A percentile compares a stretch with the other conserved stretches of the same genome.
phyloP scores from a whole-genome alignment of 306 rosid genomes.

The Macrotyloma uniflorum region DNA sequence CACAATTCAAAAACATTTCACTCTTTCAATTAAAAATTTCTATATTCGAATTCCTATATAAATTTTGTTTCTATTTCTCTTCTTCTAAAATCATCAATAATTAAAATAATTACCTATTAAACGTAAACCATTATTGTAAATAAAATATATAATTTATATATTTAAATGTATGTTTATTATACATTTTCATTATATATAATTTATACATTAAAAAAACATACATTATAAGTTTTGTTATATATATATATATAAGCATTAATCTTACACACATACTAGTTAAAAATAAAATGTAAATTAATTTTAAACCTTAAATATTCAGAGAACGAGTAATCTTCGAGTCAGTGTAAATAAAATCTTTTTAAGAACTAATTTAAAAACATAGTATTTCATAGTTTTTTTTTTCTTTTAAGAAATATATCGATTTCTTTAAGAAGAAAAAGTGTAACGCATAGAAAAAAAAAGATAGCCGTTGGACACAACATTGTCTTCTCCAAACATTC shows the following conservation, averaged over 20 bases:
- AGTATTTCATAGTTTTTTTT: not conserved
- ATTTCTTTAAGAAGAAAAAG: not conserved
- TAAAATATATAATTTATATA: not conserved
- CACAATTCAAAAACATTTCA: too few species aligned
- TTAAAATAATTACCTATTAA: too few species aligned
- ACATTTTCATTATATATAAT: too few species aligned
- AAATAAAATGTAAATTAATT: not conserved
- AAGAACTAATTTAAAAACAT: not conserved
- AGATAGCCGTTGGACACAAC: constrained; percentile 15
- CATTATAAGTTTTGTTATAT: too few species aligned
- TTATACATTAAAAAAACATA: too few species aligned
- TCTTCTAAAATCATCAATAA: too few species aligned
- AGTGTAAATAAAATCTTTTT: too few species aligned
- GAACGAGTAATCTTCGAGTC: not conserved
- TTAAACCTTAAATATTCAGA: not conserved
- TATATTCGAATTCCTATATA: too few species aligned
- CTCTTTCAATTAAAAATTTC: too few species aligned
- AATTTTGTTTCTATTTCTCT: too few species aligned
- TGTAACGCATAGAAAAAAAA: not conserved
- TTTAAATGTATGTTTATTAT: too few species aligned
- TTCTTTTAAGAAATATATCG: too few species aligned
- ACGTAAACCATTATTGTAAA: not conserved
- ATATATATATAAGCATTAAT: not conserved
- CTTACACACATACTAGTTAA: not conserved
- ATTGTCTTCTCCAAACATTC: not conserved